A percentile compares a stretch with the other conserved stretches of the same genome.
These are phyloP conservation scores for Aurantiochytrium sp. DNA, from an alignment of 108 stramenopile species.

Conservation along the genomic window DNA sequence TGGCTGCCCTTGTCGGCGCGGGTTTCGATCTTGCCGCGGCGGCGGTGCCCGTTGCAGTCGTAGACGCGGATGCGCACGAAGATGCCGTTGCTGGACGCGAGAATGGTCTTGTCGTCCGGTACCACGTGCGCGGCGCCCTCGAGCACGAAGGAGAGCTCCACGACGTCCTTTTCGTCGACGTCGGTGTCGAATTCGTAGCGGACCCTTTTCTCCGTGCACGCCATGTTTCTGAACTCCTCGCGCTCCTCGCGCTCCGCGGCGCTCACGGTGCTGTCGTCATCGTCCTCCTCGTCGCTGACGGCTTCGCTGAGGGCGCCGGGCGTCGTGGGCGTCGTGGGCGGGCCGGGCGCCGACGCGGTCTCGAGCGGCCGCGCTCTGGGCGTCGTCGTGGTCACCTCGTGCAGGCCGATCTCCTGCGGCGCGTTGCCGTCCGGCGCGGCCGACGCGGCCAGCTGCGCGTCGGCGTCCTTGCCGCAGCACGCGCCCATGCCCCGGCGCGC, in stretches of 20 bases:
- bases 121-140: not conserved
- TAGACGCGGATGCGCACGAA: conserved; percentile 4
- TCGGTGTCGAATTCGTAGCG: not conserved
- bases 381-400: not conserved
- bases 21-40: not conserved
- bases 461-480: no score
- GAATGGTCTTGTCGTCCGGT: not conserved
- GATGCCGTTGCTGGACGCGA: not conserved
- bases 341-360: not conserved
- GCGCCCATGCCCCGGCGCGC: no score
- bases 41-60: not conserved
- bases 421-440: no score
- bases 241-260: not conserved
- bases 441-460: no score
- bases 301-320: not conserved
- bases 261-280: not conserved
- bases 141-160: not conserved
- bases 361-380: no score
- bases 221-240: not conserved
- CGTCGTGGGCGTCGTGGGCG: not conserved
- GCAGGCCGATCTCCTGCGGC: no score
- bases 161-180: not conserved
- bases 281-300: not conserved
- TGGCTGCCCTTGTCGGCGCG: not conserved
- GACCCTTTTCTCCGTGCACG: not conserved